Evolutionary conservation across 306 rosid species (phyloP).

Genomic region (Citrullus colocynthis): DNA sequence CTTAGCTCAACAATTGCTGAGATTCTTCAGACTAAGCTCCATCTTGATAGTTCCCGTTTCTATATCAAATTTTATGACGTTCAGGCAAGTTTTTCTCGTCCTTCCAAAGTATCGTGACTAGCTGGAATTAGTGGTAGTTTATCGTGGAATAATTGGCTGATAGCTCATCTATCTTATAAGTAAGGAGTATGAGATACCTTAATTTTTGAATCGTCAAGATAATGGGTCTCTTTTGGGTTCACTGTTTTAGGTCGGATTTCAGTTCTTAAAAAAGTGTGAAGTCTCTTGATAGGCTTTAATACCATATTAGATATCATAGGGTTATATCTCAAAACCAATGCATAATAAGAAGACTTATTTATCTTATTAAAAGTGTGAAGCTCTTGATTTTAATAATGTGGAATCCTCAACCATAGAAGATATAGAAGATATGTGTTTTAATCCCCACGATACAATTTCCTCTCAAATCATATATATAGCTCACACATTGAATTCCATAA

Average conservation of each 20-base stretch:
- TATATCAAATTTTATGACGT: conserved; percentile 77
- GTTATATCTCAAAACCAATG: too few species aligned
- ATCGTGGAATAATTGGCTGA: not conserved
- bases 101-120: not conserved
- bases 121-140: not conserved
- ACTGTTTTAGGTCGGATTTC: too few species aligned
- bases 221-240: too few species aligned
- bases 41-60: conserved; percentile 73
- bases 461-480: not conserved
- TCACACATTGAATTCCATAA: not conserved
- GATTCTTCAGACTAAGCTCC: conserved; percentile 74
- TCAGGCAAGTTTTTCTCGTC: conserved; percentile 33
- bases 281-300: too few species aligned
- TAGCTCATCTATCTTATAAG: too few species aligned
- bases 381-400: too few species aligned
- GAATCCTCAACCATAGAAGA: not conserved
- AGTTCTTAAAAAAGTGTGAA: too few species aligned
- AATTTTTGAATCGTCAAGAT: too few species aligned
- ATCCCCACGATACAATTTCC: not conserved
- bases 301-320: too few species aligned
- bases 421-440: not conserved
- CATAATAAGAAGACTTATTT: too few species aligned
- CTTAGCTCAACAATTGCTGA: conserved; percentile 84
- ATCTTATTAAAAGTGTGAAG: too few species aligned
- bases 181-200: too few species aligned